Evolutionary conservation across 2,329 filamentous ascomycete genomes (phyloP).

Genomic region (Sordariomycetes sp.): DNA sequence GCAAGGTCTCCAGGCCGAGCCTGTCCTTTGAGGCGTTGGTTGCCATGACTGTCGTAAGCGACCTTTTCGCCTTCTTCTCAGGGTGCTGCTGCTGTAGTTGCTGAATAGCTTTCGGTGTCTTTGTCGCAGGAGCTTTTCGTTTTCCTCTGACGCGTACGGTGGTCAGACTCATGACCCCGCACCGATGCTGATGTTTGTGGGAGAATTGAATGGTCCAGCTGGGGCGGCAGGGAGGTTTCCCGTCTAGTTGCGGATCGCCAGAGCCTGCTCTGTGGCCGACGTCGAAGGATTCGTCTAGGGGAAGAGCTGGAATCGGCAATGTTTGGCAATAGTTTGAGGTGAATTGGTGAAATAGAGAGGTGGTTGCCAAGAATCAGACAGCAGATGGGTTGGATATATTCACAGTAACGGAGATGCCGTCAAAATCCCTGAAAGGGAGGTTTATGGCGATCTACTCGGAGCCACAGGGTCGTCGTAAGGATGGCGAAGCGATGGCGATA

Average conservation of each 20-base stretch:
- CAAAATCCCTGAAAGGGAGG: too few relatives aligned
- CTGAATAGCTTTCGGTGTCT: conserved; percentile 3
- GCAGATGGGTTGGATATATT: too few relatives aligned
- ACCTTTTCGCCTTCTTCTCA: conserved; percentile 16
- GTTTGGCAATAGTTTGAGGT: too few relatives aligned
- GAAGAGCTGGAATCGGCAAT: too few relatives aligned
- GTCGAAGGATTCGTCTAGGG: too few relatives aligned
- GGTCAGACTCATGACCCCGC: conserved; percentile 17
- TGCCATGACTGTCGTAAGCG: conserved; percentile 18
- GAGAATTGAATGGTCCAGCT: background rate
- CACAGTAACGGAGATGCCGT: too few relatives aligned
- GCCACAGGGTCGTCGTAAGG: too few relatives aligned
- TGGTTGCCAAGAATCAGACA: too few relatives aligned
- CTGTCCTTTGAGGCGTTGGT: conserved; percentile 14
- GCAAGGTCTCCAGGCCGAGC: conserved; percentile 26
- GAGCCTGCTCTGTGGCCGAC: background rate
- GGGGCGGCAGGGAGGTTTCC: background rate
- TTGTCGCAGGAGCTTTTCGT: conserved; percentile 15
- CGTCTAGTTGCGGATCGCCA: background rate
- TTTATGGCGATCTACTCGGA: too few relatives aligned
- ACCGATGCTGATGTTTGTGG: too few relatives aligned
- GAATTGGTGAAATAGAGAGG: too few relatives aligned
- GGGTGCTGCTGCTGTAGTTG: conserved; percentile 2
- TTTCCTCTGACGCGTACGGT: conserved; percentile 40
- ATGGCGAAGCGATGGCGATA: too few relatives aligned